phyloP scores from a whole-genome alignment of 306 rosid species.

The Trifolium repens region DNA sequence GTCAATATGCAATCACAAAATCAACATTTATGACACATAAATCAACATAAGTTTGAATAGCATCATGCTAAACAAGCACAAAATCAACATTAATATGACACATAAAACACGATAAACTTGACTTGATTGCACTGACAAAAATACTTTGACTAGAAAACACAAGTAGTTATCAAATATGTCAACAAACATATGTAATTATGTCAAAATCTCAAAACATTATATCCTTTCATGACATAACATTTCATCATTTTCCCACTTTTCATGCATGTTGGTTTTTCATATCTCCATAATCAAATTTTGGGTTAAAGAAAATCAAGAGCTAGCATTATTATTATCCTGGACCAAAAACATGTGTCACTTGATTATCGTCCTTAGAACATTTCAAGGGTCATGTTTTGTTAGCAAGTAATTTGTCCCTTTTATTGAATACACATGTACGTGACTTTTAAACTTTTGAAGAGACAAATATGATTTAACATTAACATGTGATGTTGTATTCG shows the following conservation, averaged over 20 bases:
- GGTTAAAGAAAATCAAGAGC: background rate
- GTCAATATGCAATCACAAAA: background rate
- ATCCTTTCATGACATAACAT: background rate
- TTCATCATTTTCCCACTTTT: background rate
- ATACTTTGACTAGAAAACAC: background rate
- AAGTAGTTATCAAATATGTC: background rate
- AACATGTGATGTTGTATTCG: background rate
- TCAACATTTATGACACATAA: background rate
- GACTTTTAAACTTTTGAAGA: conserved; percentile 49
- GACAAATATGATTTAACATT: conserved; percentile 30
- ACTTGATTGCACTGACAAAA: background rate
- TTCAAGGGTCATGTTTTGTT: conserved; percentile 51
- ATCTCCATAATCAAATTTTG: conserved; percentile 1
- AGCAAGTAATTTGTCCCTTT: background rate
- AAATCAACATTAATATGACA: background rate
- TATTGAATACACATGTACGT: background rate
- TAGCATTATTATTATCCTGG: background rate
- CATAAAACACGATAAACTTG: conserved; percentile 2
- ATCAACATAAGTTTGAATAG: background rate
- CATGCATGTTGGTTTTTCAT: conserved; percentile 1
- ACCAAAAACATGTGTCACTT: conserved; percentile 45
- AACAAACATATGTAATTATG: background rate
- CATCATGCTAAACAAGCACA: too few species aligned
- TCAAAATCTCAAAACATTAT: background rate
- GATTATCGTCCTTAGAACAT: conserved; percentile 45